A percentile compares a stretch with the other conserved stretches of the same genome.
These are phyloP conservation scores for Chlamydomonas asymmetrica DNA, from an alignment of 139 green algal species.

Conservation along the genomic window DNA sequence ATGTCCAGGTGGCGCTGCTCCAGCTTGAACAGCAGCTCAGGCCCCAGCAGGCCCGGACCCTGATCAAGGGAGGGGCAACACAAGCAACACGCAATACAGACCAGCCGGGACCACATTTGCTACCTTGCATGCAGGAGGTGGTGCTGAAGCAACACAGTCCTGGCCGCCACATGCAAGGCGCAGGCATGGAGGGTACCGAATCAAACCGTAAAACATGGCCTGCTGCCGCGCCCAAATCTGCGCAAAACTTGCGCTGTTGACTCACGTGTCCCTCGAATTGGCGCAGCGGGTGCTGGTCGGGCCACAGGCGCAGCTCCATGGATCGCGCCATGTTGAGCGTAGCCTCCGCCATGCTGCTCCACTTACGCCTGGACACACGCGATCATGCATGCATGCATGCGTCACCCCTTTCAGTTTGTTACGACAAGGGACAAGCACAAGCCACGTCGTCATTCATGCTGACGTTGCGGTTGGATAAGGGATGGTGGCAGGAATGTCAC, in stretches of 20 bases:
- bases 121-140: neutral
- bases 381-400: no score
- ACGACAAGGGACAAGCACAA: no score
- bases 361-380: slow-evolving; percentile 45
- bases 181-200: no score
- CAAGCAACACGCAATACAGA: neutral
- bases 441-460: no score
- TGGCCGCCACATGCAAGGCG: neutral
- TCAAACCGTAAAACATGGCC: no score
- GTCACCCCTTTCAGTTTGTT: no score
- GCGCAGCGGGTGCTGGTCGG: slow-evolving; percentile 84
- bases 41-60: no score
- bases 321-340: slow-evolving; percentile 29
- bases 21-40: slow-evolving; percentile 81
- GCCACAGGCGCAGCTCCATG: slow-evolving; percentile 90
- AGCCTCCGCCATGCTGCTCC: slow-evolving; percentile 32
- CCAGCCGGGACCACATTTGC: neutral
- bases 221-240: no score
- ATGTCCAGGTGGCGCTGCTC: slow-evolving; percentile 51
- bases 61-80: slow-evolving; percentile 8
- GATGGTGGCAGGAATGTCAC: no score
- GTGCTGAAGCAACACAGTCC: neutral
- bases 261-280: slow-evolving; percentile 73
- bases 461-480: neutral
- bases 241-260: no score